phyloP scores from a whole-genome alignment of 1,139 yeast genomes.

The Suhomyces panamericanus region DNA sequence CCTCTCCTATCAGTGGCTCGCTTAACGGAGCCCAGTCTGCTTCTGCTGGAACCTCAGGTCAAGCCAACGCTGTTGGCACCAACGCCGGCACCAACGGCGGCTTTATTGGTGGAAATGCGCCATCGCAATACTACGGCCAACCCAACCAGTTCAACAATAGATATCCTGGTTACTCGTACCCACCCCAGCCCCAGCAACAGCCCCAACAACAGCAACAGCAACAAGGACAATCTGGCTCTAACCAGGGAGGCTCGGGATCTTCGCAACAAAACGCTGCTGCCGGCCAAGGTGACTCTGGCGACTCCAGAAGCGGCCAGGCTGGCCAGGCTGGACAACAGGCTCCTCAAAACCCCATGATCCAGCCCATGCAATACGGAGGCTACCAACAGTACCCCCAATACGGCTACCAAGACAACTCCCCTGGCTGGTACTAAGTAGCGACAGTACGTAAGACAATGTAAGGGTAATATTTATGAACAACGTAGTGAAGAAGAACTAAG shows the following conservation, averaged over 20 bases:
- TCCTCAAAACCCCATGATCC: slow-evolving; percentile 32
- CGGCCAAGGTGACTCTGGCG: slow-evolving; percentile 11
- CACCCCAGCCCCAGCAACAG: slow-evolving; percentile 32
- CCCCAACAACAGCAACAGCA: slow-evolving; percentile 25
- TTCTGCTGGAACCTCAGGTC: slow-evolving; percentile 14
- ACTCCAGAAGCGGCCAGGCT: slow-evolving; percentile 18
- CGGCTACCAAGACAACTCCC: slow-evolving; percentile 47
- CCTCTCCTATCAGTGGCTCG: slow-evolving; percentile 13
- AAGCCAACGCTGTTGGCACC: slow-evolving; percentile 14
- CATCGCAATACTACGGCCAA: slow-evolving; percentile 38
- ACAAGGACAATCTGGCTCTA: slow-evolving; percentile 20
- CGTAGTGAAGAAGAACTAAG: neutral
- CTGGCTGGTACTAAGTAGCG: slow-evolving; percentile 22
- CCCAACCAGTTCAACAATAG: slow-evolving; percentile 40
- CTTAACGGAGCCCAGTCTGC: slow-evolving; percentile 15
- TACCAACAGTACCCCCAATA: slow-evolving; percentile 55
- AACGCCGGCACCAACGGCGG: slow-evolving; percentile 16
- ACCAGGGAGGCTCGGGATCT: slow-evolving; percentile 12
- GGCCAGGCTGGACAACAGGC: slow-evolving; percentile 26
- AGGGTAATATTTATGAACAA: slow-evolving; percentile 3
- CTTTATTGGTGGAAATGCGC: slow-evolving; percentile 19
- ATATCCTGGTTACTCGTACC: slow-evolving; percentile 41
- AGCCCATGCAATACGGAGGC: slow-evolving; percentile 44
- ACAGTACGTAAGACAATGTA: slow-evolving; percentile 4
- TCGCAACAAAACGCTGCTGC: slow-evolving; percentile 9